Conservation (phyloP, 495 filamentous ascomycete genomes). For the Penicillium manginii region DNA sequence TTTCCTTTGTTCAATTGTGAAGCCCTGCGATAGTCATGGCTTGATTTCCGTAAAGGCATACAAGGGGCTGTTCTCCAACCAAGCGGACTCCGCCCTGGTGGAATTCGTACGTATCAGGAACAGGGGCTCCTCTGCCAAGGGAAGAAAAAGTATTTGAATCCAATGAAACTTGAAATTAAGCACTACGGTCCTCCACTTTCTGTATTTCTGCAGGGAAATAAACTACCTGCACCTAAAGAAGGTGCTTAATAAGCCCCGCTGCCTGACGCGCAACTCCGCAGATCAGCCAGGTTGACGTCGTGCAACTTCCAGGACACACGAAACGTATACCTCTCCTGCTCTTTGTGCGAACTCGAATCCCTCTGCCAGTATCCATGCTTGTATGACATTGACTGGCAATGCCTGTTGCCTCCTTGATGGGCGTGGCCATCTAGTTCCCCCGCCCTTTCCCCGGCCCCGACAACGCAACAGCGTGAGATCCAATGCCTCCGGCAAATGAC, state of each 20-base stretch:
- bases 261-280: conserved; percentile 24
- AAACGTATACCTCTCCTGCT: not conserved
- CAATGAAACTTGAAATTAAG: no score
- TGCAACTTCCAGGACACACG: conserved; percentile 7
- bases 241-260: conserved; percentile 23
- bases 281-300: conserved; percentile 11
- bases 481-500: conserved; percentile 21
- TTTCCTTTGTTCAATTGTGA: conserved; percentile 34
- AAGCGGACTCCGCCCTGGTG: no score
- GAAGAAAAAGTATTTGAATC: no score
- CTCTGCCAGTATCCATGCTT: conserved; percentile 26
- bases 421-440: conserved; percentile 28
- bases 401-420: conserved; percentile 28
- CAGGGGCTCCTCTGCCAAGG: no score
- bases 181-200: not conserved
- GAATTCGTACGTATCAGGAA: no score
- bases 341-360: not conserved
- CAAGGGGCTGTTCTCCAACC: no score
- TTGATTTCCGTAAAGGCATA: no score
- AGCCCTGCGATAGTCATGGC: not conserved
- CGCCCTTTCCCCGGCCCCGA: conserved; percentile 25
- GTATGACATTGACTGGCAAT: conserved; percentile 16
- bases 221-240: conserved; percentile 5
- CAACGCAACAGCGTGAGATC: conserved; percentile 27
- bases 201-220: not conserved